These are phyloP conservation scores for Xylariales sp. DNA, from an alignment of 2,329 filamentous ascomycete genomes.

Conservation along the genomic window DNA sequence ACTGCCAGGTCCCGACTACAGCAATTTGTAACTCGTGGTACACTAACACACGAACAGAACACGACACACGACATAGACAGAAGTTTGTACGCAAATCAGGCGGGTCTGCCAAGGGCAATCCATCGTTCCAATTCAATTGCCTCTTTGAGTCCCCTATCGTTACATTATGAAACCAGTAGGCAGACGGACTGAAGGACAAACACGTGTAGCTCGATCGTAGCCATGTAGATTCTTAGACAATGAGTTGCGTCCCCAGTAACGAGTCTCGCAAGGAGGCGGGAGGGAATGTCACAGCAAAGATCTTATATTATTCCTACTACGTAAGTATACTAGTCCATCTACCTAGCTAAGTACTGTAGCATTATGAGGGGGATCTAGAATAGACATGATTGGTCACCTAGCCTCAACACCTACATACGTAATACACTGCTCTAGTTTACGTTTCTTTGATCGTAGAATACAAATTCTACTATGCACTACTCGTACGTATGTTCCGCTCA, in stretches of 20 bases:
- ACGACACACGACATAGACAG: conserved; percentile 19
- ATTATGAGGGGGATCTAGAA: too few relatives aligned
- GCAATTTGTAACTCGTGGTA: conserved; percentile 5
- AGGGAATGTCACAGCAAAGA: not conserved
- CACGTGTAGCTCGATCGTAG: conserved; percentile 9
- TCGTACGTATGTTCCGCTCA: not conserved
- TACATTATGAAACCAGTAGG: conserved; percentile 24
- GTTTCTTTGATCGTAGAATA: too few relatives aligned
- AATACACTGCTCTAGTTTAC: too few relatives aligned
- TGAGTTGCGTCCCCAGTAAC: not conserved
- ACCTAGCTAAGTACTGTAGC: too few relatives aligned
- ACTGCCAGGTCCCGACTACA: conserved; percentile 14
- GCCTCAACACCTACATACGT: too few relatives aligned
- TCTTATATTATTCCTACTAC: too few relatives aligned
- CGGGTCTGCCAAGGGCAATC: conserved; percentile 27
- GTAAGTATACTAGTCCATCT: too few relatives aligned
- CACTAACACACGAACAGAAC: too few relatives aligned
- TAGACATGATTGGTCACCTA: too few relatives aligned
- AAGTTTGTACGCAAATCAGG: conserved; percentile 20
- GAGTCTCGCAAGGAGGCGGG: not conserved
- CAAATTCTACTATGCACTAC: too few relatives aligned
- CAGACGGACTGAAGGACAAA: not conserved
- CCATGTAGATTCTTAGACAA: conserved; percentile 4
- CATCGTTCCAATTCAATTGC: conserved; percentile 12
- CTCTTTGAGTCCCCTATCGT: not conserved